Percentiles rank a stretch among this genome's conserved stretches.
phyloP scores from a whole-genome alignment of 192 early-diverging fungal species.

The Coemansia sp. region DNA sequence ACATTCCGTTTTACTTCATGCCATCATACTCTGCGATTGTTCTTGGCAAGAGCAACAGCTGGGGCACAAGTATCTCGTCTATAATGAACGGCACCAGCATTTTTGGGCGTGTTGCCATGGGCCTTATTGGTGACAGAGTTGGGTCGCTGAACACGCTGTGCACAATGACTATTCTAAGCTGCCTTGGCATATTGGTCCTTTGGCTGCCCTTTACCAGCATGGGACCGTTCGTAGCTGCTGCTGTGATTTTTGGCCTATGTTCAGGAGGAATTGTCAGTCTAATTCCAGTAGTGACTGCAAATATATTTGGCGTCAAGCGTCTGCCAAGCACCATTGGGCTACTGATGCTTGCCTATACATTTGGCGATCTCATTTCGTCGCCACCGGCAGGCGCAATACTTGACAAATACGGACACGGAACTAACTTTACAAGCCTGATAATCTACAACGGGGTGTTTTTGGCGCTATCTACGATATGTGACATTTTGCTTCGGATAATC shows the following conservation, averaged over 20 bases:
- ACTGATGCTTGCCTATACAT: constrained; percentile 18
- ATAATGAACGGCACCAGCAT: constrained; percentile 35
- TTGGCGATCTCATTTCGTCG: constrained; percentile 17
- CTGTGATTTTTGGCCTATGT: constrained; percentile 23
- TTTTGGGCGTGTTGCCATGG: constrained; percentile 23
- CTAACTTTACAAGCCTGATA: constrained; percentile 20
- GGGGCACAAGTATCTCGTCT: constrained; percentile 36
- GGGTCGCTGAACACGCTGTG: constrained; percentile 25
- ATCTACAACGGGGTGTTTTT: constrained; percentile 24
- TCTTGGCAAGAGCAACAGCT: background rate
- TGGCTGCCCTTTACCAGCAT: constrained; percentile 35
- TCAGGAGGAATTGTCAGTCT: constrained; percentile 23
- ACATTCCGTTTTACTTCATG: constrained; percentile 29
- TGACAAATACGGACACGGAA: constrained; percentile 34
- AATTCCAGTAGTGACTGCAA: constrained; percentile 27
- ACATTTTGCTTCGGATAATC: background rate
- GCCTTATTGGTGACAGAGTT: constrained; percentile 18
- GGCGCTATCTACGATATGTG: background rate
- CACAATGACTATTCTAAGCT: constrained; percentile 1
- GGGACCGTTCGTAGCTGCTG: constrained; percentile 10
- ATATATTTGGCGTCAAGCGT: constrained; percentile 25
- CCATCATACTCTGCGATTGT: constrained; percentile 24
- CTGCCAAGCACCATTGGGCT: constrained; percentile 35
- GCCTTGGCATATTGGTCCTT: constrained; percentile 18
- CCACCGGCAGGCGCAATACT: constrained; percentile 21